phyloP scores from a whole-genome alignment of 768 basidiomycete species.

The Suillus paluster region DNA sequence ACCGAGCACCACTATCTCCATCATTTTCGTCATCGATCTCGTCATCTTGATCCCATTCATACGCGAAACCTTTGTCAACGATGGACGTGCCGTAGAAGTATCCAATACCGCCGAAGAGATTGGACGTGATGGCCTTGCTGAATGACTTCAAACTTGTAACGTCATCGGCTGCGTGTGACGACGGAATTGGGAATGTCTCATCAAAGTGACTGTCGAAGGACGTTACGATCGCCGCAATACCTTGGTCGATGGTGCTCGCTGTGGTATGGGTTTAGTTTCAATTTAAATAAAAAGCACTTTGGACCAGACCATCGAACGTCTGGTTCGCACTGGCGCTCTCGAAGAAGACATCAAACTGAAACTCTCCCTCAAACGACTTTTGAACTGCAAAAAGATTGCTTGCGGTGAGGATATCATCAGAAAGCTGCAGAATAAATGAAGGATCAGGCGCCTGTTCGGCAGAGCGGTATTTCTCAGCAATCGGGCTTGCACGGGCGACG shows the following conservation, averaged over 20 bases:
- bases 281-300: constrained; percentile 3
- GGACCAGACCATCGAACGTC: constrained; percentile 61
- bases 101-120: constrained; percentile 90
- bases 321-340: constrained; percentile 74
- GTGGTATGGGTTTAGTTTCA: background rate
- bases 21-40: constrained; percentile 46
- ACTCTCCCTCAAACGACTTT: constrained; percentile 81
- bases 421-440: constrained; percentile 75
- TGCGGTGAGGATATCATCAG: constrained; percentile 70
- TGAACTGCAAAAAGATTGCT: constrained; percentile 90
- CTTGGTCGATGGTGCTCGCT: constrained; percentile 71
- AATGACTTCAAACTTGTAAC: constrained; percentile 63
- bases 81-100: constrained; percentile 94
- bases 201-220: constrained; percentile 73
- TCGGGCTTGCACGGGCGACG: constrained; percentile 56
- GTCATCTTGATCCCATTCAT: constrained; percentile 88
- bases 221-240: constrained; percentile 66
- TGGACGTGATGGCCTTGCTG: constrained; percentile 89
- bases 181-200: constrained; percentile 67
- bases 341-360: constrained; percentile 89
- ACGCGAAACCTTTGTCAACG: constrained; percentile 81
- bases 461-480: constrained; percentile 56
- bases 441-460: constrained; percentile 68
- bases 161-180: constrained; percentile 52
- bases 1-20: constrained; percentile 54